A percentile compares a stretch with the other conserved stretches of the same genome.
phyloP scores from a whole-genome alignment of 2,329 filamentous ascomycete genomes.

The Colletotrichum gloeosporioides region DNA sequence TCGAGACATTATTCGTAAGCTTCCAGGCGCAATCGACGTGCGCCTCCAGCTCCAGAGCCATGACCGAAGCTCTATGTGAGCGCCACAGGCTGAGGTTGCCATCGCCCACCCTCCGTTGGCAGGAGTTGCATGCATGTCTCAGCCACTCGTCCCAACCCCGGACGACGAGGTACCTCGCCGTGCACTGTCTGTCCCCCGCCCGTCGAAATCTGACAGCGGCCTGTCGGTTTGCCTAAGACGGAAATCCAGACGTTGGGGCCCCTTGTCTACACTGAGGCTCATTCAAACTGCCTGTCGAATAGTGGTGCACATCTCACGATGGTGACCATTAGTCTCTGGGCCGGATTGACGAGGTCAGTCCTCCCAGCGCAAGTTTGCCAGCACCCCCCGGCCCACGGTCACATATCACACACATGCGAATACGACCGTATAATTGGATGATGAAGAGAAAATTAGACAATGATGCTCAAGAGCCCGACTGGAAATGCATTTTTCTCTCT shows the following conservation, averaged over 20 bases:
- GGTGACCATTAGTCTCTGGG: neutral
- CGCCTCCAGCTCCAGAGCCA: neutral
- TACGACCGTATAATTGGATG: neutral
- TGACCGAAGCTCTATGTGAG: neutral
- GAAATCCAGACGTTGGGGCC: neutral
- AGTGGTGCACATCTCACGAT: neutral
- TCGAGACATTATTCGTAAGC: neutral
- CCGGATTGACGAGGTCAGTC: neutral
- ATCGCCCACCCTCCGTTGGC: neutral
- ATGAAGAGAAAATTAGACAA: neutral
- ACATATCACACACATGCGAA: neutral
- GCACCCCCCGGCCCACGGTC: neutral
- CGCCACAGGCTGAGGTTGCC: neutral
- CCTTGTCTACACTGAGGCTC: neutral
- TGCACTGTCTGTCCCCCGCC: neutral
- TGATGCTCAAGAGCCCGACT: neutral
- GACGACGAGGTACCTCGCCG: neutral
- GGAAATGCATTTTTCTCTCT: neutral
- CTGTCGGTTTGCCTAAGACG: conserved; percentile 12
- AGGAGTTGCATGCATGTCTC: conserved; percentile 1
- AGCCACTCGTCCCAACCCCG: neutral
- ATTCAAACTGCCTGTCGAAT: neutral
- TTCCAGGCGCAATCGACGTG: neutral
- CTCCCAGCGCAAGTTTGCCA: neutral
- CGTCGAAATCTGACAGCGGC: neutral